phyloP scores from a whole-genome alignment of 352 stramenopile genomes.

The Pythium aristosporum region DNA sequence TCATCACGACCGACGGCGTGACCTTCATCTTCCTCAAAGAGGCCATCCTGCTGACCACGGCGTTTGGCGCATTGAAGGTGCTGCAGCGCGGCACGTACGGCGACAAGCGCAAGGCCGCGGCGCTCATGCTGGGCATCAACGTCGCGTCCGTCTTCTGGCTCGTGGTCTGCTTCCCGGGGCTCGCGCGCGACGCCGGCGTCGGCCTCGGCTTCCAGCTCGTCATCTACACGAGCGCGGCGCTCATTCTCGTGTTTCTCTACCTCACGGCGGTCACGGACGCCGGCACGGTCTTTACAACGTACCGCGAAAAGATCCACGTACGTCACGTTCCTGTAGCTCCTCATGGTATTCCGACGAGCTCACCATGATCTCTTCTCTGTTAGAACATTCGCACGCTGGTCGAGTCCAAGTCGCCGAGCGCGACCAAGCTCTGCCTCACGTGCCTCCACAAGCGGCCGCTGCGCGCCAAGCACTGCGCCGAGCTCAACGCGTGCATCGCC shows the following conservation, averaged over 20 bases:
- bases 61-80: constrained; percentile 47
- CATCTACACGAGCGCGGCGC: constrained; percentile 17
- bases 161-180: constrained; percentile 41
- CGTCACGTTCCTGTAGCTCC: neutral
- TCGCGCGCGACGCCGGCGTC: constrained; percentile 20
- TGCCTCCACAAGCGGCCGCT: constrained; percentile 75
- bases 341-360: neutral
- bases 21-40: constrained; percentile 42
- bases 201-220: constrained; percentile 34
- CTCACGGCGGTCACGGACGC: constrained; percentile 52
- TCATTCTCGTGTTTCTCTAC: constrained; percentile 57
- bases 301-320: constrained; percentile 66
- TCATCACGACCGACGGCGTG: constrained; percentile 35
- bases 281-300: constrained; percentile 63
- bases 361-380: neutral
- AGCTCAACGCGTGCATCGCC: constrained; percentile 76
- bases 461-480: constrained; percentile 75
- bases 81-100: constrained; percentile 64
- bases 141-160: constrained; percentile 71
- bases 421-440: constrained; percentile 78
- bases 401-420: constrained; percentile 67
- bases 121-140: constrained; percentile 75
- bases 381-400: constrained; percentile 72
- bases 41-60: constrained; percentile 29
- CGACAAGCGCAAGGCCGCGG: constrained; percentile 71